Evolutionary conservation across 2,329 filamentous ascomycete genomes (phyloP), one percentile per base, ranked within the genome.

Genomic region (Phoma herbarum): DNA sequence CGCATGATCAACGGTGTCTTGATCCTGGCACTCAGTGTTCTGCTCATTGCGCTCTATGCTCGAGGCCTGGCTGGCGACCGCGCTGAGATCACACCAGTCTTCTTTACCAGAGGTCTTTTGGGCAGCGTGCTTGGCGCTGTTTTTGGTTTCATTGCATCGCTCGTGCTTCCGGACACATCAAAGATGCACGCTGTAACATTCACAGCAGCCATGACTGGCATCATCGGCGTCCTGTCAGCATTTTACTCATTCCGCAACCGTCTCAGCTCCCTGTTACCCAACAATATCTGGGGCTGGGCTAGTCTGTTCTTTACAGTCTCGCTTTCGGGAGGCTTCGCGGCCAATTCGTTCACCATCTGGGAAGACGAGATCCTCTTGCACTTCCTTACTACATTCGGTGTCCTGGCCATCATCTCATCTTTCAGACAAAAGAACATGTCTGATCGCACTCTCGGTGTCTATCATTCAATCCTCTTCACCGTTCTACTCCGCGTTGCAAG

Each of bases 341-440:
- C 95, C 3, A 99, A 99, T 78, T 99, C 95, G 0, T 99, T 93
- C 78, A 98, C 94, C 0, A 97, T 99, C 65, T 99, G 95, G 93
- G 95, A 99, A 79, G 95, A 99, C 72, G 91, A 92, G 14, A 97
- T 97, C 55, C 84, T 97, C 4, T 83, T 97, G 3, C 97, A 96
- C 80, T 94, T 98, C 79, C 86, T 97, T 58, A 87, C 88, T 2
- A 95, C 93, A 0, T 97, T 98, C 73, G 93, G 93, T 28, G 77
- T 93, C 7, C 83, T 89, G n/a, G 86, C 90, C 33, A 85, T 90
- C 12, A 78, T 92, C 12, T 88, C 90, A 2, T 93, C 93, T 0
- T 84, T 96, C 69, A 87, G 91, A 16, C 88, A 93, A 63, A 84
- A 87, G 50, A 83, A 85, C 33, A 79, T 84, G 23, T 80, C 84